A percentile compares a stretch with the other conserved stretches of the same genome.
These are phyloP conservation scores for Microcera coccophila DNA, from an alignment of 2,329 filamentous ascomycete genomes.

Conservation along the genomic window DNA sequence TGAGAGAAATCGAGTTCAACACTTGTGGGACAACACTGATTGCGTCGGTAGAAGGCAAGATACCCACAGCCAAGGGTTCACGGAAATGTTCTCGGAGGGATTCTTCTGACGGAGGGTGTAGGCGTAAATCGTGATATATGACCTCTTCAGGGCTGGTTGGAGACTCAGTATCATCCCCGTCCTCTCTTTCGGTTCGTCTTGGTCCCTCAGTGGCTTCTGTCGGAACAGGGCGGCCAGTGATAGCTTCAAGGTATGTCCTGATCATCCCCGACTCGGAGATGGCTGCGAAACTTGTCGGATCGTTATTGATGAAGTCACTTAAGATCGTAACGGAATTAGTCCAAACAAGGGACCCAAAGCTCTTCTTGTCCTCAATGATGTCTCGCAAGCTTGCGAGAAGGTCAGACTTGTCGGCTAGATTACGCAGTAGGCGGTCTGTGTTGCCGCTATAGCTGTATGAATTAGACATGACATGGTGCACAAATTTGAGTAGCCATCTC, in stretches of 20 bases:
- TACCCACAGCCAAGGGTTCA: slow-evolving; percentile 59
- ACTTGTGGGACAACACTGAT: slow-evolving; percentile 83
- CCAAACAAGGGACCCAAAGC: slow-evolving; percentile 93
- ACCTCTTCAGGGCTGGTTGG: slow-evolving; percentile 38
- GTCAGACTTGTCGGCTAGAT: slow-evolving; percentile 88
- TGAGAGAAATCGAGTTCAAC: slow-evolving; percentile 90
- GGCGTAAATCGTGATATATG: slow-evolving; percentile 36
- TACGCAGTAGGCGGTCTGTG: slow-evolving; percentile 84
- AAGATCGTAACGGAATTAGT: slow-evolving; percentile 88
- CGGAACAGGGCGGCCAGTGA: slow-evolving; percentile 56
- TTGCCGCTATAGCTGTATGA: slow-evolving; percentile 67
- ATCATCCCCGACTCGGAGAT: slow-evolving; percentile 93
- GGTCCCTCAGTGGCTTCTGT: slow-evolving; percentile 27
- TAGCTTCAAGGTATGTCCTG: slow-evolving; percentile 76
- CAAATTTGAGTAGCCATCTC: slow-evolving; percentile 91
- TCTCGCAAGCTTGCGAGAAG: slow-evolving; percentile 73
- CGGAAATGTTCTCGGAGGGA: slow-evolving; percentile 44
- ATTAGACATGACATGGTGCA: slow-evolving; percentile 90
- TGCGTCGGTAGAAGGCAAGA: slow-evolving; percentile 83
- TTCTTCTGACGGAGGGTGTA: slow-evolving; percentile 52
- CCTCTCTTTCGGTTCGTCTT: slow-evolving; percentile 29
- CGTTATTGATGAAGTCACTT: slow-evolving; percentile 96
- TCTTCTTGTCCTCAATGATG: slow-evolving; percentile 73
- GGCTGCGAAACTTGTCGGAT: slow-evolving; percentile 93
- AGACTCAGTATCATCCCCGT: slow-evolving; percentile 36